Base-by-base conservation (phyloP, 164 flowering plant species). In the Dillenia turbinata region DNA sequence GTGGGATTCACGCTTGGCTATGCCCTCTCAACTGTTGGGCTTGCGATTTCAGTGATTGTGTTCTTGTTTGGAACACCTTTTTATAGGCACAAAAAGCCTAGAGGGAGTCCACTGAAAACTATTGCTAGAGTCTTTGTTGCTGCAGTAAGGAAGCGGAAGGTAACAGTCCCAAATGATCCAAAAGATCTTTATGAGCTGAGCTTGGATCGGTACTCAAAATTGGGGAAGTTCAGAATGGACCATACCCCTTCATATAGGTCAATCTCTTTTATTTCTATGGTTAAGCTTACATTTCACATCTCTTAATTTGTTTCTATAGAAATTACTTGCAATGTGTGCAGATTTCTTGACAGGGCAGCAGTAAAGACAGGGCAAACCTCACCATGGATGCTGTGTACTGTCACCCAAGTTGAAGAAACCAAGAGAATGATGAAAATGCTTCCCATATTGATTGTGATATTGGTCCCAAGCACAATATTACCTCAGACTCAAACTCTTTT, bases 401-500 rank as follows among this genome's bases (percentile, higher is more conserved):
- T 85, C 44, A 85, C 85, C 7, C 79, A 83, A 76, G 85, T 82
- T 1, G 86, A 86, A 60, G 78, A 86, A 73, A 80, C 86, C 45
- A 86, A 86, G 67, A 83, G 79, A 63, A 84, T 84, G 87, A 40
- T 84, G 2, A 82, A 79, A 67, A 80, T 86, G 87, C 13, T 86
- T 0, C 91, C 91, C 0, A 63, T 86, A 43, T 44, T 82, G 13
- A 0, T 59, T 0, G 67, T 70, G 2, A 63, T 79, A 9, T 67
- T 82, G 60, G 65, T 86, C 7, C 87, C 89, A 14, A 84, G 80
- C 54, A 47, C 79, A 1, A n/a, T 78, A 44, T 0, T 73, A 10
- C 75, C 87, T 12, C 88, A 79, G 46, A 60, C 70, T 7, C 51
- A 48, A 47, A 87, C 89, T 0, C 71, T 87, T 12, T 87, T 85